phyloP scores from a whole-genome alignment of 192 early-diverging fungal genomes.

The Fimicolochytrium jonesii region DNA sequence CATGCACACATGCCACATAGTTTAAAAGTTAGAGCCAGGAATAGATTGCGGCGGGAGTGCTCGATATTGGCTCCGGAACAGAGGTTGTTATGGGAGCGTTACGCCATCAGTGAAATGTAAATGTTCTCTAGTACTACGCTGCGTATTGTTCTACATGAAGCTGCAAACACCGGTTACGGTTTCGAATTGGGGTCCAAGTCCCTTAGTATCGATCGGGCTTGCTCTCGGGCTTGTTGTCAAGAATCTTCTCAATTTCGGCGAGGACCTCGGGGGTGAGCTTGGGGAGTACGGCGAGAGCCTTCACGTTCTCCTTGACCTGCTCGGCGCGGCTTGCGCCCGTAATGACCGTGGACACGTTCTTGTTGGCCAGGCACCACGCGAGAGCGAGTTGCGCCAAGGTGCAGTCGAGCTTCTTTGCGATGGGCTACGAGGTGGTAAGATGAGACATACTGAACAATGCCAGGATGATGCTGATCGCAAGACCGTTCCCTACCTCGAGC shows the following conservation, averaged over 20 bases:
- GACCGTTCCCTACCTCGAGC: constrained; percentile 47
- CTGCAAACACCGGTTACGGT: too few relatives aligned
- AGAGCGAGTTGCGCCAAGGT: constrained; percentile 67
- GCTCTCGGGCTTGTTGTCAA: constrained; percentile 64
- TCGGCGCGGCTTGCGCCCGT: constrained; percentile 62
- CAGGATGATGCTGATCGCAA: too few relatives aligned
- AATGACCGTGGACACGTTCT: constrained; percentile 49
- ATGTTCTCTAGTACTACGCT: too few relatives aligned
- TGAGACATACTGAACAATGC: not conserved
- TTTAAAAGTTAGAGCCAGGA: too few relatives aligned
- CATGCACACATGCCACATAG: too few relatives aligned
- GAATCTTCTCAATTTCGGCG: constrained; percentile 61
- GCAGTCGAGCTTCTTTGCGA: constrained; percentile 55
- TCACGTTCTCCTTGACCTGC: constrained; percentile 72
- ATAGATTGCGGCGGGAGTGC: too few relatives aligned
- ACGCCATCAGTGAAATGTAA: too few relatives aligned
- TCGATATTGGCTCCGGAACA: too few relatives aligned
- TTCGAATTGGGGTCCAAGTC: too few relatives aligned
- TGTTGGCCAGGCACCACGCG: constrained; percentile 72
- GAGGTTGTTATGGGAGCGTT: too few relatives aligned
- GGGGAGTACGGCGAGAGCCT: constrained; percentile 51
- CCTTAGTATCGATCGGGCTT: not conserved
- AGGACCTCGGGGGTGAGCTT: constrained; percentile 68
- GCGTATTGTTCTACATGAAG: too few relatives aligned
- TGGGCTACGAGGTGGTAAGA: constrained; percentile 29